Percentiles rank a stretch among this genome's conserved stretches.
Evolutionary conservation across 495 filamentous ascomycete species (phyloP).

Genomic region (Podospora comata): DNA sequence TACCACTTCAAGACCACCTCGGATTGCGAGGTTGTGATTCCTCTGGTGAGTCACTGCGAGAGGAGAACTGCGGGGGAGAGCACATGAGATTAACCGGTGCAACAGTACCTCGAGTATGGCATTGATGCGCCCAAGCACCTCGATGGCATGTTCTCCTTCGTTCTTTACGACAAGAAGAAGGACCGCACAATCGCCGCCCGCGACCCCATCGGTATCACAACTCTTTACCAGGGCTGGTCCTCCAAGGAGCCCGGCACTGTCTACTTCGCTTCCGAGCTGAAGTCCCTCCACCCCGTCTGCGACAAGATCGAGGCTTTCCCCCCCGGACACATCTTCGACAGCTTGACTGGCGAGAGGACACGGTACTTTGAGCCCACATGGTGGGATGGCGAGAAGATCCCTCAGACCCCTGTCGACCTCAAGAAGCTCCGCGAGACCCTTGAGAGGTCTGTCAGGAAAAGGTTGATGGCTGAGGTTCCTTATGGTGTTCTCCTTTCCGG

Average conservation of each 20-base stretch:
- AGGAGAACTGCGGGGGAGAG: neutral
- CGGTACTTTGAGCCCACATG: constrained; percentile 89
- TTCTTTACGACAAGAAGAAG: constrained; percentile 88
- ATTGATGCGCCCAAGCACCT: constrained; percentile 90
- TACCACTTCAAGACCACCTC: constrained; percentile 97
- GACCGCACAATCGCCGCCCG: constrained; percentile 90
- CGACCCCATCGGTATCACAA: constrained; percentile 96
- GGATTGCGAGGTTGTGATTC: constrained; percentile 97
- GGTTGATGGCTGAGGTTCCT: constrained; percentile 97
- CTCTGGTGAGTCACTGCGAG: constrained; percentile 60
- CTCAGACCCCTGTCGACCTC: constrained; percentile 75
- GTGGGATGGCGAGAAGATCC: constrained; percentile 81
- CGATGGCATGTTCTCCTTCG: constrained; percentile 99
- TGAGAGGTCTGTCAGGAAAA: constrained; percentile 89
- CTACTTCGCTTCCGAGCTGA: constrained; percentile 96
- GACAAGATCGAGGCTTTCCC: constrained; percentile 94
- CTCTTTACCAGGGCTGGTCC: constrained; percentile 91
- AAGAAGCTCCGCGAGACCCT: constrained; percentile 74
- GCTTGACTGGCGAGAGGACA: constrained; percentile 72
- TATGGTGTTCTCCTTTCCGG: constrained; percentile 95
- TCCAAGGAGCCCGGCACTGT: constrained; percentile 76
- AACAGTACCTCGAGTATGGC: constrained; percentile 84
- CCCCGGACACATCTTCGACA: constrained; percentile 94
- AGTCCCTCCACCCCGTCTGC: constrained; percentile 88
- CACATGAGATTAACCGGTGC: neutral